Evolutionary conservation across 176 grass and related monocot genomes (phyloP), one percentile per base, ranked within the genome.

Genomic region (Oryza meyeriana): DNA sequence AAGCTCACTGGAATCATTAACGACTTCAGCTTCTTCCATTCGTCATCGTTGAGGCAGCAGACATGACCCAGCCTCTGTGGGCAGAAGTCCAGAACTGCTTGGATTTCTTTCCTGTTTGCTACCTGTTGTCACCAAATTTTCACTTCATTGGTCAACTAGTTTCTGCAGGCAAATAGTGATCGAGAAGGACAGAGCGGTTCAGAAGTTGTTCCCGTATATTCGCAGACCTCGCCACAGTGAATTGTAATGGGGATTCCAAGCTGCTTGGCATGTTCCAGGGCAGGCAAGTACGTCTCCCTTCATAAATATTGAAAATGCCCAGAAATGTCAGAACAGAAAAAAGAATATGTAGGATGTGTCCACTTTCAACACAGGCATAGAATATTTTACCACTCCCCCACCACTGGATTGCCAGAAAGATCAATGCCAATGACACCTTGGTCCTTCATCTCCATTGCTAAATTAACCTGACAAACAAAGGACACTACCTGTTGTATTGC

Each of bases 61-160:
- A 93, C 96, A 93, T 98, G 96, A 40, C 96, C 93, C 34, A 98
- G 63, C 74, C 96, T 94, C 72, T 93, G 84, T 64, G 96, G 96
- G 45, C 61, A 75, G 85, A 95, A 88, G 22, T 95, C 88, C 22
- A 98, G 30, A 41, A 98, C 90, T 77, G 87, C 92, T 84, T 88
- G 78, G 85, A 95, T 85, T 74, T 98, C 95, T 84, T 91, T 93
- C 39, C 61, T 85, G 78, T 98, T 93, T 26, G 81, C 61, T 77
- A 98, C 88, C 96, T 98, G 88, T 80, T 92, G 71, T 61, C 75
- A 91, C 57, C 81, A 89, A 90, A 35, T 52, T 84, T 85, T 86
- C 44, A 66, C 27, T 81, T 88, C 59, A 69, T 76, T 80, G 39
- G 74, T 40, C 61, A 90, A 76, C 79, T 17, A 86, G 57, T 59